Percentiles rank a stretch among this genome's conserved stretches.
phyloP scores from a whole-genome alignment of 2,329 filamentous ascomycete species.

The Polytolypa hystricis region DNA sequence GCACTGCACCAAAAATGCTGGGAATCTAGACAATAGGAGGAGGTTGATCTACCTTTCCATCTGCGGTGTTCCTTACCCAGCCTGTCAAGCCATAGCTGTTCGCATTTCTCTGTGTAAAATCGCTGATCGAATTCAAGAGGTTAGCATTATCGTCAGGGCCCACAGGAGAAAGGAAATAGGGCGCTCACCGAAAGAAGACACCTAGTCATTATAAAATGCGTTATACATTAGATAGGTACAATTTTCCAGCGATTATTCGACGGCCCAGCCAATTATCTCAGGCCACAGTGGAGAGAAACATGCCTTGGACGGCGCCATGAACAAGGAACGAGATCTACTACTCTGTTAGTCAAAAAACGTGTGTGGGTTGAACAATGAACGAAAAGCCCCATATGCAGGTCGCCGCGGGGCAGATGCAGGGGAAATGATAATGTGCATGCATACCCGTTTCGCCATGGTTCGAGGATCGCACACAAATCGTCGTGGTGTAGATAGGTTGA shows the following conservation, averaged over 20 bases:
- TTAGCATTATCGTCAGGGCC: background rate
- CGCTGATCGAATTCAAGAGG: slow-evolving; percentile 10
- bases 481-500: too few relatives aligned
- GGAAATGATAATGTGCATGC: too few relatives aligned
- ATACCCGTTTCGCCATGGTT: too few relatives aligned
- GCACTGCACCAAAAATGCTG: background rate
- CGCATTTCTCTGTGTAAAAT: slow-evolving; percentile 36
- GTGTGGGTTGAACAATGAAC: too few relatives aligned
- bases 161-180: background rate
- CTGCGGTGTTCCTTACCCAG: slow-evolving; percentile 38
- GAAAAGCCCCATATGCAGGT: too few relatives aligned
- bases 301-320: slow-evolving; percentile 5
- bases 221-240: background rate
- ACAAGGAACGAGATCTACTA: slow-evolving; percentile 4
- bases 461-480: too few relatives aligned
- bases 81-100: slow-evolving; percentile 34
- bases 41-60: slow-evolving; percentile 29
- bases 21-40: too few relatives aligned
- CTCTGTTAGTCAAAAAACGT: too few relatives aligned
- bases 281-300: background rate
- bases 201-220: background rate
- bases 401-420: too few relatives aligned
- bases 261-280: too few relatives aligned
- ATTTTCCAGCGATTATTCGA: too few relatives aligned
- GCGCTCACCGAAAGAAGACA: slow-evolving; percentile 3